Evolutionary conservation across 192 early-diverging fungal species (phyloP).

Genomic region (Backusella tarrabulga): DNA sequence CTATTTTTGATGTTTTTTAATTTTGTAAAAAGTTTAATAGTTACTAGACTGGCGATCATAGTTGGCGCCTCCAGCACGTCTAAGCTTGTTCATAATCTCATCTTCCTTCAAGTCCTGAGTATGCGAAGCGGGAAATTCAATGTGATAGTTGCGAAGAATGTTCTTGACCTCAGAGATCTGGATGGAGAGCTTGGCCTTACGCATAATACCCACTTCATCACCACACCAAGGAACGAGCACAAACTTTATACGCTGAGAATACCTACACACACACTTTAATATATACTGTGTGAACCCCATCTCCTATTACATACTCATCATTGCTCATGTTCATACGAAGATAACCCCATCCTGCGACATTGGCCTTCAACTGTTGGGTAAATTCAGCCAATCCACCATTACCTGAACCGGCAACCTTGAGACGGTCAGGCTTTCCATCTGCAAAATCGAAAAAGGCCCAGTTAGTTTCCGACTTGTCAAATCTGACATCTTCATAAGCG

Average conservation of each 20-base stretch:
- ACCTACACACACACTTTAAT: constrained; percentile 15
- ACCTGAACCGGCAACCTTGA: constrained; percentile 37
- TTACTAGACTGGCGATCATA: constrained; percentile 48
- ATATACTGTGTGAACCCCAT: constrained; percentile 32
- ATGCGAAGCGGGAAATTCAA: constrained; percentile 68
- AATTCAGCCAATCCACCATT: constrained; percentile 68
- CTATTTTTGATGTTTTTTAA: not conserved
- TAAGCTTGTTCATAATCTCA: constrained; percentile 58
- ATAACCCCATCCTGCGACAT: constrained; percentile 80
- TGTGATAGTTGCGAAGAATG: constrained; percentile 63
- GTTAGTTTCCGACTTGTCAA: constrained; percentile 54
- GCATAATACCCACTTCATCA: constrained; percentile 67
- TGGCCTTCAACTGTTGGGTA: constrained; percentile 49
- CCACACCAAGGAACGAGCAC: constrained; percentile 71
- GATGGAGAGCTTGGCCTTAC: constrained; percentile 73
- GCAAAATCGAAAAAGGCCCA: constrained; percentile 49
- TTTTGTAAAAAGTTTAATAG: constrained; percentile 28
- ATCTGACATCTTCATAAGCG: constrained; percentile 54
- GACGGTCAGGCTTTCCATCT: constrained; percentile 36
- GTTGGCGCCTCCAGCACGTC: constrained; percentile 63
- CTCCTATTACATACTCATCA: constrained; percentile 34
- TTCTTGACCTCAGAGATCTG: constrained; percentile 81
- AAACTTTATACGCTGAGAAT: constrained; percentile 64
- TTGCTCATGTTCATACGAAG: constrained; percentile 60
- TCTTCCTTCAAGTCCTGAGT: constrained; percentile 58